Base-by-base conservation (phyloP, 2,329 filamentous ascomycete genomes). In the Emmonsiellopsis sp. region DNA sequence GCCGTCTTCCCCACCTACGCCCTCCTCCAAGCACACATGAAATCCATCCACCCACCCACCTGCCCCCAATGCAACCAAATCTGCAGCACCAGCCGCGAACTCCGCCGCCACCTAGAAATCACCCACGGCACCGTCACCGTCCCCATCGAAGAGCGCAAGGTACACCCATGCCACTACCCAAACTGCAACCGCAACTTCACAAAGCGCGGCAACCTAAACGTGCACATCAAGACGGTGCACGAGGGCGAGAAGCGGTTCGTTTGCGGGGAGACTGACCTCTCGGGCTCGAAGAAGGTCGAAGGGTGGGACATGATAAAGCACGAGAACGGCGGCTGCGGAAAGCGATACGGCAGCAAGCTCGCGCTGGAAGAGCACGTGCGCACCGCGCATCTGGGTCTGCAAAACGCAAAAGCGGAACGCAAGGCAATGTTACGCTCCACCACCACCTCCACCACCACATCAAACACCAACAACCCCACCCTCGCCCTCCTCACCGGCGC, bases 291-390 rank as follows among this genome's bases (percentile, higher is more conserved):
- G 7, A 82, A 81, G 44, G 71, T 93, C 1, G 70, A 73, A 8
- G 74, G 70, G 5, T 95, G 89, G 86, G 75, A 80, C 54, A 13
- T 26, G 35, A 26, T 26, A 3, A 26, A 26, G 20, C 20, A 26
- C 20, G 79, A 77, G 20, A 70, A 77, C 8, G 76, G 83, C 50
- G 87, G 85, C 13, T 97, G 92, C 64, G 87, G 85, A 2, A 80
- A 83, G 56, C 79, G 79, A 37, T 93, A 94, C 63, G 80, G 81
- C 55, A 87, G 85, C 57, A 95, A 94, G 68, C 79, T 82, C 15
- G 83, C 83, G 32, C 78, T 96, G 0, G 87, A 92, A 67, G 86
- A 93, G 59, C 92, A 97, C 65, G 79, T 96, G 44, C 84, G 88
- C 16, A 89, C 86, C 47, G 80, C 88, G 20, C 92, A 97, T 67